Percentiles rank a stretch among this genome's conserved stretches.
These are phyloP conservation scores for Phalaenopsis hybrid DNA, from an alignment of 116 monocot species.

Conservation along the genomic window DNA sequence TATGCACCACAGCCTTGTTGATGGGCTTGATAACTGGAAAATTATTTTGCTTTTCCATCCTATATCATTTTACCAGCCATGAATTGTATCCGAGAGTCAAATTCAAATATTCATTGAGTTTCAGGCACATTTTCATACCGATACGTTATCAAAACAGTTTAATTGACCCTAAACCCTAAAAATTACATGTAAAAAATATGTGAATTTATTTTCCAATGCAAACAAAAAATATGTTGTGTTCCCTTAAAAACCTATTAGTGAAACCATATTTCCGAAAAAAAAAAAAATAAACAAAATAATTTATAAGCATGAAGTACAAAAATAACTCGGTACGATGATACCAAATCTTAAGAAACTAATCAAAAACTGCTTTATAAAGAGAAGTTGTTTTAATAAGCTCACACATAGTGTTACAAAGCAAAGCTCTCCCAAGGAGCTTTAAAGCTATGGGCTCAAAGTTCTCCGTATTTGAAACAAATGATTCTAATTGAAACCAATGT, in stretches of 20 bases:
- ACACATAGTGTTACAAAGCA: not conserved
- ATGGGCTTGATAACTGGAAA: constrained; percentile 67
- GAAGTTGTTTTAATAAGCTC: not conserved
- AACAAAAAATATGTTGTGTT: not conserved
- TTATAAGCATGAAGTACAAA: not conserved
- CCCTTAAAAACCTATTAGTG: not conserved
- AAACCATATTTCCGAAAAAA: not conserved
- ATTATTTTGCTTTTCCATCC: constrained; percentile 25
- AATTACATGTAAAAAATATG: not conserved
- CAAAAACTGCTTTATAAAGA: not conserved
- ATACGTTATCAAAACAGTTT: not conserved
- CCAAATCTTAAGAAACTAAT: not conserved
- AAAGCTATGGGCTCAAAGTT: not conserved
- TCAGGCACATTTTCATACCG: not conserved
- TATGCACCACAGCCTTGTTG: constrained; percentile 64
- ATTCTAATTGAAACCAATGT: not conserved
- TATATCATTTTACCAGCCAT: not conserved
- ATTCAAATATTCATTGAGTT: not conserved
- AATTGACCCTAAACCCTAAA: not conserved
- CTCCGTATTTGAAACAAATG: not conserved
- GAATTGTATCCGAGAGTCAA: not conserved
- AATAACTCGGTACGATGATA: not conserved
- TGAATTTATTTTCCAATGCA: too few relatives aligned
- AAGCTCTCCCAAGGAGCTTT: not conserved
- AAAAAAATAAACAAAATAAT: not conserved